A percentile compares a stretch with the other conserved stretches of the same genome.
Evolutionary conservation across 1,139 yeast species (phyloP).

Genomic region (Spathaspora sp.): DNA sequence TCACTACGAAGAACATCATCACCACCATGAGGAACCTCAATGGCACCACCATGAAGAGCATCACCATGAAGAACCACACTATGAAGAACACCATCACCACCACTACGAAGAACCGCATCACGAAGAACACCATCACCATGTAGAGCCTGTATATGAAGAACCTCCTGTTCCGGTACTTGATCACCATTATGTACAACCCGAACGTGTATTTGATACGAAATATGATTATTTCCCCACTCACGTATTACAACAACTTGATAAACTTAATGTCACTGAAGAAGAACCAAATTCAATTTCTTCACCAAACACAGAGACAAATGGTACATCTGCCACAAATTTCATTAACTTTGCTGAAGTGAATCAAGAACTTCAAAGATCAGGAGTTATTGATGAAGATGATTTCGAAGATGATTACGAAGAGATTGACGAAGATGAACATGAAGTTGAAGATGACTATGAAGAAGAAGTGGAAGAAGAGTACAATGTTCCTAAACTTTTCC

Average conservation of each 20-base stretch:
- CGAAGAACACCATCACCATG: constrained; percentile 7
- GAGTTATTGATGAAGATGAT: constrained; percentile 13
- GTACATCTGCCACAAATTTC: not conserved
- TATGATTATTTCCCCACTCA: constrained; percentile 32
- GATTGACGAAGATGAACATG: constrained; percentile 14
- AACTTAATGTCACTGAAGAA: constrained; percentile 9
- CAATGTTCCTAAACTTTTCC: constrained; percentile 27
- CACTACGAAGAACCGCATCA: constrained; percentile 5
- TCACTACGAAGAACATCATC: constrained; percentile 8
- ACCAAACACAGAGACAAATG: constrained; percentile 2
- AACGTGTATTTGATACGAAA: constrained; percentile 30
- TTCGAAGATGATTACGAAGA: constrained; percentile 17
- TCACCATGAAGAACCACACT: constrained; percentile 1
- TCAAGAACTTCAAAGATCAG: constrained; percentile 15
- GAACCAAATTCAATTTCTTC: constrained; percentile 6
- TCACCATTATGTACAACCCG: constrained; percentile 23
- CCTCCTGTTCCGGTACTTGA: constrained; percentile 12
- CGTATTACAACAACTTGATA: constrained; percentile 15
- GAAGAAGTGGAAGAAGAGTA: constrained; percentile 10
- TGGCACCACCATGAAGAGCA: constrained; percentile 12
- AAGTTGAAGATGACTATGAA: constrained; percentile 3
- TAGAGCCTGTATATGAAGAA: not conserved
- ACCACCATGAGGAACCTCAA: constrained; percentile 11
- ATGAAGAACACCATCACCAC: constrained; percentile 2
- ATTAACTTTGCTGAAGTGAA: constrained; percentile 10